Conservation (phyloP, 371 early-diverging fungal genomes). For the Lichtheimia hyalospora region DNA sequence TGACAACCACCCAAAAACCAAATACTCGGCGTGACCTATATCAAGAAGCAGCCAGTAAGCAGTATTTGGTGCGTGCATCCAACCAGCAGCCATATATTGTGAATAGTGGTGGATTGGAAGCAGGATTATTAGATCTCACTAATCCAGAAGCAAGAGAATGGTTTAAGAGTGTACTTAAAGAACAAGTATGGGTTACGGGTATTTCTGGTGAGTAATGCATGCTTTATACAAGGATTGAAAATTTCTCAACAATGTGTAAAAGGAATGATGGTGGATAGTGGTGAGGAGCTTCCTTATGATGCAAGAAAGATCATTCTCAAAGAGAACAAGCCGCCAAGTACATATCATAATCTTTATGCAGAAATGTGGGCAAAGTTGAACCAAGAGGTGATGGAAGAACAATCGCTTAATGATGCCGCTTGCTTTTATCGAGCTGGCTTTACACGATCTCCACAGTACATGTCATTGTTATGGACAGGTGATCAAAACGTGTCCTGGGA, state of each 20-base stretch:
- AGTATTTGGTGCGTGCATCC: constrained; percentile 31
- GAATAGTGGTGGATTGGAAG: constrained; percentile 20
- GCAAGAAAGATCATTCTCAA: neutral
- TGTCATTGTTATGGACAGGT: constrained; percentile 42
- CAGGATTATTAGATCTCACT: constrained; percentile 42
- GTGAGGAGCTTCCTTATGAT: constrained; percentile 37
- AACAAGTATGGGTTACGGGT: constrained; percentile 30
- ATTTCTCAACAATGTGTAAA: too few relatives aligned
- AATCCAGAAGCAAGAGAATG: constrained; percentile 41
- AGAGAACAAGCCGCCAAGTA: constrained; percentile 18
- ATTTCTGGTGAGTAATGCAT: constrained; percentile 25
- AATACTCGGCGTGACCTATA: constrained; percentile 30
- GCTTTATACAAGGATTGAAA: neutral
- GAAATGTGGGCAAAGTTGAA: constrained; percentile 33
- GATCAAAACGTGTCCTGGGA: constrained; percentile 47
- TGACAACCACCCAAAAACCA: constrained; percentile 21
- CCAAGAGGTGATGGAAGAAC: constrained; percentile 27
- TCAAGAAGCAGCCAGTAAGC: constrained; percentile 31
- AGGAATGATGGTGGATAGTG: constrained; percentile 38
- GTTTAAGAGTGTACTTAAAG: constrained; percentile 41
- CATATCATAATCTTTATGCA: constrained; percentile 42
- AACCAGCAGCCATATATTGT: constrained; percentile 14
- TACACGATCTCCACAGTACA: constrained; percentile 30
- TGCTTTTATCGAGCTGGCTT: constrained; percentile 34
- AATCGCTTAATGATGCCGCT: constrained; percentile 25